Conservation (phyloP, 805 yeast species). For the Hanseniaspora lindneri region DNA sequence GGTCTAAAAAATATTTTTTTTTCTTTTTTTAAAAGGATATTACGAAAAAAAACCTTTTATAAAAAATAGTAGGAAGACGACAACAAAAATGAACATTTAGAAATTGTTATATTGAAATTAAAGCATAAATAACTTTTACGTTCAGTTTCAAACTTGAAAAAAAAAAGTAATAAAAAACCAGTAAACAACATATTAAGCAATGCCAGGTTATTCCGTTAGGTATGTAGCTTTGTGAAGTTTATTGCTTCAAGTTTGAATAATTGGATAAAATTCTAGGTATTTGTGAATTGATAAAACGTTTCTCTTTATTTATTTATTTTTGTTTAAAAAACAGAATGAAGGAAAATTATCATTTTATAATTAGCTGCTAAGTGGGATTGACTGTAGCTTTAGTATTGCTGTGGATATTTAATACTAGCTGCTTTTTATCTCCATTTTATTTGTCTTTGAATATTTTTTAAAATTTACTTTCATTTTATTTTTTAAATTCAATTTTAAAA, state of each 20-base stretch:
- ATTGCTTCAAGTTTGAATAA: not conserved
- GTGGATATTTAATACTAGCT: not conserved
- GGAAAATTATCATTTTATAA: not conserved
- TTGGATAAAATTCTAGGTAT: constrained; percentile 3
- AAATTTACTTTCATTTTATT: not conserved
- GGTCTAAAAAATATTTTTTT: too few species aligned
- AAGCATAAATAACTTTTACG: not conserved
- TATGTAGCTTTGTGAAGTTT: constrained; percentile 37
- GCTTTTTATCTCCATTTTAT: constrained; percentile 4
- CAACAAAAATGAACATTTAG: not conserved
- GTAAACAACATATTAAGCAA: constrained; percentile 33
- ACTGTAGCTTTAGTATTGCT: not conserved
- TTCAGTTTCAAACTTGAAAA: not conserved
- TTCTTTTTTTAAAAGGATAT: too few species aligned
- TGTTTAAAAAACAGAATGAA: not conserved
- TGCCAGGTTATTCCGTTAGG: constrained; percentile 99
- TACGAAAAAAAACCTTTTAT: too few species aligned
- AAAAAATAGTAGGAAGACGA: too few species aligned
- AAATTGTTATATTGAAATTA: not conserved
- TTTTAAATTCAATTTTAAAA: not conserved
- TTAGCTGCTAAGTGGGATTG: constrained; percentile 5
- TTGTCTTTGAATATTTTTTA: constrained; percentile 14
- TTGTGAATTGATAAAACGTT: constrained; percentile 15
- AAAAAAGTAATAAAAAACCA: not conserved
- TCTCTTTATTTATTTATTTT: constrained; percentile 3